phyloP scores from a whole-genome alignment of 2,329 filamentous ascomycete species.

The Diaporthe sp. region DNA sequence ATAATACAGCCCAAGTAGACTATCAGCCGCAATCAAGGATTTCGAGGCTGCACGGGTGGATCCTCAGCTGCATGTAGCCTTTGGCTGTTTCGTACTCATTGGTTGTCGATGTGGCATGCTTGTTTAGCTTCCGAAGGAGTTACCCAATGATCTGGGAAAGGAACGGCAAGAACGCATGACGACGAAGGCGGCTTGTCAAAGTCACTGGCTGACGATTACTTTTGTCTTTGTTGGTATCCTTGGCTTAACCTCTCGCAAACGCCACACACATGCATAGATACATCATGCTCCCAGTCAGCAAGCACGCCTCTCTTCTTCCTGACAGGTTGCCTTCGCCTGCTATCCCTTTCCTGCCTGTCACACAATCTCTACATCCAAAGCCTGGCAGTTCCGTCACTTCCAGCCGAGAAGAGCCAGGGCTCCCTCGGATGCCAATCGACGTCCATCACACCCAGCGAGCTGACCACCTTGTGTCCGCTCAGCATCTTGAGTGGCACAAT shows the following conservation, averaged over 20 bases:
- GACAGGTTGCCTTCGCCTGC: neutral
- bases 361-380: constrained; percentile 77
- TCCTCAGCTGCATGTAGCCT: constrained; percentile 12
- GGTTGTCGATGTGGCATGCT: neutral
- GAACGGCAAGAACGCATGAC: neutral
- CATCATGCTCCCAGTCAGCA: constrained; percentile 1
- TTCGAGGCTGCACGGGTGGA: constrained; percentile 9
- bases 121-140: constrained; percentile 13
- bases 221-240: constrained; percentile 36
- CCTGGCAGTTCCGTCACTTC: constrained; percentile 92
- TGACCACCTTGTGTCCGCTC: constrained; percentile 87
- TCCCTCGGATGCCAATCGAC: constrained; percentile 96
- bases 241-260: constrained; percentile 36
- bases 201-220: constrained; percentile 27
- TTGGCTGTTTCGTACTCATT: constrained; percentile 16
- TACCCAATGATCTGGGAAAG: constrained; percentile 15
- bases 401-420: constrained; percentile 94
- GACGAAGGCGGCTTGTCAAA: neutral
- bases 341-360: neutral
- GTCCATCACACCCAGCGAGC: constrained; percentile 90
- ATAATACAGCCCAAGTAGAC: constrained; percentile 3
- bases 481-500: constrained; percentile 97
- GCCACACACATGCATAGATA: constrained; percentile 37
- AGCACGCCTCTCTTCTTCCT: neutral
- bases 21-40: constrained; percentile 6